Evolutionary conservation across 768 basidiomycete species (phyloP).

Genomic region (Leccinum longicurvipes): DNA sequence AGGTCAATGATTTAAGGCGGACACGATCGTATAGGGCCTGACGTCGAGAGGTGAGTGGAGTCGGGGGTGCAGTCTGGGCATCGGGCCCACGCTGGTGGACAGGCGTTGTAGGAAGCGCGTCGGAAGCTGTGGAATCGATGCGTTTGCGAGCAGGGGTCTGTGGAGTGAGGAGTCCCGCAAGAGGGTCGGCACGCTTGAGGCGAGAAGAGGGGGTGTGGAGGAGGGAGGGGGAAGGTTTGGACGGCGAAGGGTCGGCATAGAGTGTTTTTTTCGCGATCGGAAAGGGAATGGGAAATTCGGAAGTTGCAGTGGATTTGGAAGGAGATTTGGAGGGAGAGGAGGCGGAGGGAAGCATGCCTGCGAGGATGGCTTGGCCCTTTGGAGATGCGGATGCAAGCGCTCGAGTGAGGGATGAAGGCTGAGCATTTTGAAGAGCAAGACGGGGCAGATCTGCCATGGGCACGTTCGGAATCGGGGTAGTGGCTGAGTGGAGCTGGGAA

Average conservation of each 20-base stretch:
- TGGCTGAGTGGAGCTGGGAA: conserved; percentile 49
- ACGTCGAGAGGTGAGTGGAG: conserved; percentile 71
- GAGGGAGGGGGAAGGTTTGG: conserved; percentile 49
- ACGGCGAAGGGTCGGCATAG: conserved; percentile 38
- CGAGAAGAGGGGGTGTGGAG: conserved; percentile 65
- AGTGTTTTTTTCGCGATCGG: conserved; percentile 37
- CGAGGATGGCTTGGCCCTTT: conserved; percentile 42
- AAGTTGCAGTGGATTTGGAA: conserved; percentile 25
- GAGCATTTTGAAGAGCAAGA: conserved; percentile 43
- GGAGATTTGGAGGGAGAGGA: conserved; percentile 40
- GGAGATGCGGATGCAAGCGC: conserved; percentile 73
- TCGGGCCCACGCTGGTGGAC: conserved; percentile 55
- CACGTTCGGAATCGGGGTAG: conserved; percentile 46
- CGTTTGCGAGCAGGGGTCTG: conserved; percentile 42
- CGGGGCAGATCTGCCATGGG: conserved; percentile 66
- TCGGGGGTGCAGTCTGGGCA: conserved; percentile 57
- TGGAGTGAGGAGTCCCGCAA: conserved; percentile 36
- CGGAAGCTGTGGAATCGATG: conserved; percentile 37
- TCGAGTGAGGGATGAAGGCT: conserved; percentile 67
- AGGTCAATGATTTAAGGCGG: conserved; percentile 72
- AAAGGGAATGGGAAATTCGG: conserved; percentile 38
- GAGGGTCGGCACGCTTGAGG: conserved; percentile 32
- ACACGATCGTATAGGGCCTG: conserved; percentile 81
- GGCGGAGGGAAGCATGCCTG: conserved; percentile 30
- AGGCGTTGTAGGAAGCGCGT: conserved; percentile 61